Percentiles rank a stretch among this genome's conserved stretches.
Evolutionary conservation across 306 rosid species (phyloP).

Genomic region (Lotus japonicus): DNA sequence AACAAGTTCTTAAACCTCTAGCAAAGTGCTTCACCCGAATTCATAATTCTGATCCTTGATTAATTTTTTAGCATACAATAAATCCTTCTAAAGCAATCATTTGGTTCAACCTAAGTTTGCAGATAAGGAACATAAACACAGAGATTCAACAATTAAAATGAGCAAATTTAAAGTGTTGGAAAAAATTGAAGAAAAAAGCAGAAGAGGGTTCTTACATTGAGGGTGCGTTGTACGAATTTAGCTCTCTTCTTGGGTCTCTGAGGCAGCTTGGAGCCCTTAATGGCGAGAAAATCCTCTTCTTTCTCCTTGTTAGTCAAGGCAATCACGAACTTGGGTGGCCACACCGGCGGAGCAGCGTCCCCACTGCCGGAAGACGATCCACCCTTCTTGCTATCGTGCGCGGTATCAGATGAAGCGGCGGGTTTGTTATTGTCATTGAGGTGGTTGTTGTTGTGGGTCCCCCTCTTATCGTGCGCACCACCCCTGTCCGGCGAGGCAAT

Average conservation of each 20-base stretch:
- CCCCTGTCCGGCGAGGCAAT: constrained; percentile 80
- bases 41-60: no score
- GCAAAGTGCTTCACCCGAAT: no score
- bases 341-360: constrained; percentile 54
- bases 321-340: constrained; percentile 96
- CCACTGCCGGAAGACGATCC: constrained; percentile 90
- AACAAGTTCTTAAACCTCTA: no score
- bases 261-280: constrained; percentile 85
- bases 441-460: constrained; percentile 31
- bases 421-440: constrained; percentile 46
- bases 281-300: constrained; percentile 89
- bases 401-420: constrained; percentile 79
- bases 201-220: constrained; percentile 79
- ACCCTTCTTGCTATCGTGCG: constrained; percentile 91
- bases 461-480: constrained; percentile 88
- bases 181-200: background rate
- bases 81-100: background rate
- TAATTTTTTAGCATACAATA: no score
- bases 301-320: constrained; percentile 92
- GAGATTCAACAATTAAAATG: background rate
- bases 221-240: constrained; percentile 81
- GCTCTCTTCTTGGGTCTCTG: constrained; percentile 95
- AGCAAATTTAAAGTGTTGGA: background rate
- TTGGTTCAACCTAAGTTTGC: background rate
- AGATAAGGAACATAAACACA: background rate